Evolutionary conservation across 2,329 filamentous ascomycete species (phyloP), one percentile per base, ranked within the genome.

Genomic region (Fusarium sp.): DNA sequence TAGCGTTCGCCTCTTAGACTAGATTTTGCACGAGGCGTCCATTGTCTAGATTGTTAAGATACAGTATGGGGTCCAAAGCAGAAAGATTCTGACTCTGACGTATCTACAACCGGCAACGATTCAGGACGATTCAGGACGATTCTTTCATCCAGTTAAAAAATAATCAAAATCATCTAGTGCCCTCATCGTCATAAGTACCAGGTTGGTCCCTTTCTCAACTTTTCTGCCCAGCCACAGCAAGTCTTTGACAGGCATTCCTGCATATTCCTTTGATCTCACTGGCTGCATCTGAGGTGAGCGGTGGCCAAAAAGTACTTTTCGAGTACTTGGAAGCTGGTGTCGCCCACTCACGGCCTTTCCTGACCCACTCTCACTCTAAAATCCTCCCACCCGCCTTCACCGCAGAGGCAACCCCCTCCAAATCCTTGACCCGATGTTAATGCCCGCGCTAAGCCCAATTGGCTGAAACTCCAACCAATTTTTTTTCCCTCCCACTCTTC

Each of bases 401-500:
- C 73, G 73, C 65, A 75, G 73, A 71, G 50, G 72, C 65, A 67
- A 65, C 52, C 73, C 71, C 73, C 69, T 63, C 62, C 43, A 68
- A 76, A 75, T 72, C 73, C 60, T 74, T 64, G 66, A 75, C 69
- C 73, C 73, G 66, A 69, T 51, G 50, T 60, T 30, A 51, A 56
- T 66, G 57, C 59, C 59, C 53, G 60, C 75, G 68, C 78, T 80
- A 81, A 75, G 66, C 79, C 72, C 56, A 66, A 77, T 77, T 59
- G 72, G 73, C 70, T 73, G 67, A 71, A 74, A 77, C 71, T 75
- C 70, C 61, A 76, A 76, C 73, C 73, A 73, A 78, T 72, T 80
- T 80, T 81, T 77, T 74, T 79, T 80, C 80, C 34, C 34, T 76
- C 73, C 72, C 71, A 69, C 73, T 74, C 73, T 68, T 73, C 71